These are phyloP conservation scores for Termitomyces sp. DNA, from an alignment of 768 basidiomycete genomes.

Conservation along the genomic window DNA sequence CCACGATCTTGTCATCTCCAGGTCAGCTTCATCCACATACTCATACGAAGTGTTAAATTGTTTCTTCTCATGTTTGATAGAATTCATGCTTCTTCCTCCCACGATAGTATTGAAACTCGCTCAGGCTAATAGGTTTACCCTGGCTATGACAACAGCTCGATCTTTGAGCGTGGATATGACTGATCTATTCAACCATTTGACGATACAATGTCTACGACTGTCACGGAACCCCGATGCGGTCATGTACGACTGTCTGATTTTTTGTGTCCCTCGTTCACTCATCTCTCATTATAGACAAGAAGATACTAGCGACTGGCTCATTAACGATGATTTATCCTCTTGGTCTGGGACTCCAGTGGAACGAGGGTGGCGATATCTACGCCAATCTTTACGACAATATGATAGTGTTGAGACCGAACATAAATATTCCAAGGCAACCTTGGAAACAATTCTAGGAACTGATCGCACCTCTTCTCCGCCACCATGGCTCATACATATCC, in stretches of 20 bases:
- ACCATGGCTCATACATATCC: slow-evolving; percentile 73
- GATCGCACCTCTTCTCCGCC: slow-evolving; percentile 64
- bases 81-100: slow-evolving; percentile 46
- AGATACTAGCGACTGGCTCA: slow-evolving; percentile 76
- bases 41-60: neutral
- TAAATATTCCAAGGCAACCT: slow-evolving; percentile 67
- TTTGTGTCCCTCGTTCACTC: slow-evolving; percentile 4
- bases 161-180: slow-evolving; percentile 82
- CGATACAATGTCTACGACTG: slow-evolving; percentile 73
- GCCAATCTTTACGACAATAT: slow-evolving; percentile 70
- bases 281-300: slow-evolving; percentile 44
- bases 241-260: slow-evolving; percentile 37
- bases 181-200: slow-evolving; percentile 73
- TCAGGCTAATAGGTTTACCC: slow-evolving; percentile 72
- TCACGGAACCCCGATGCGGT: slow-evolving; percentile 55
- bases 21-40: slow-evolving; percentile 40
- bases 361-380: slow-evolving; percentile 85
- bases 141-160: slow-evolving; percentile 72
- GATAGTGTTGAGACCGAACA: slow-evolving; percentile 68
- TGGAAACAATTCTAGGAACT: slow-evolving; percentile 70
- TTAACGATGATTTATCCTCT: slow-evolving; percentile 71
- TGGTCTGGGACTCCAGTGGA: slow-evolving; percentile 81
- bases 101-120: slow-evolving; percentile 75
- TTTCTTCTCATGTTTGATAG: slow-evolving; percentile 23
- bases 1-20: slow-evolving; percentile 50